These are phyloP conservation scores for Gryganskiella cystojenkinii DNA, from an alignment of 192 early-diverging fungal species.

Conservation along the genomic window DNA sequence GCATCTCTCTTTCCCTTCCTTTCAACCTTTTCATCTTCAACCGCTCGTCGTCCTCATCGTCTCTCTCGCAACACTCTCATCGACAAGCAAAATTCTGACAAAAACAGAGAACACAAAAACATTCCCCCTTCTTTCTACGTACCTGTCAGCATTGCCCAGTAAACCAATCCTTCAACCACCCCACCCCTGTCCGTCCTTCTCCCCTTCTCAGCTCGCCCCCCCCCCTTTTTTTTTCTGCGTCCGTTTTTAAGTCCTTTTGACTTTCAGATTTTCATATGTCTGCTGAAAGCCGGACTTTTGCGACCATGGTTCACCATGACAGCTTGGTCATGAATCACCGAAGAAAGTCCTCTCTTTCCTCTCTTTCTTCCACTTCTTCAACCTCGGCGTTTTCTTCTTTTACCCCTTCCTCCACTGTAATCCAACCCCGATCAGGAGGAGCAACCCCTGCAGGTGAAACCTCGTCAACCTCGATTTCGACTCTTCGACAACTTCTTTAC, in stretches of 20 bases:
- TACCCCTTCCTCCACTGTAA: background rate
- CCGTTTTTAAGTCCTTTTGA: background rate
- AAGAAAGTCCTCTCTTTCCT: background rate
- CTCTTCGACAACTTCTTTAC: slow-evolving; percentile 16
- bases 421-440: slow-evolving; percentile 12
- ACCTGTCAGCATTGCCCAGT: background rate
- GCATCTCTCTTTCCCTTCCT: no score
- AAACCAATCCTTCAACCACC: slow-evolving; percentile 4
- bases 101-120: background rate
- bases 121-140: background rate
- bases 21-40: no score
- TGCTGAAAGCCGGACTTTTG: slow-evolving; percentile 45
- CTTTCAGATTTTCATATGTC: slow-evolving; percentile 43
- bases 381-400: background rate
- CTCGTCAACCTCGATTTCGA: slow-evolving; percentile 11
- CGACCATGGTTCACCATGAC: slow-evolving; percentile 37
- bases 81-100: no score
- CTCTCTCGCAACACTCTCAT: no score
- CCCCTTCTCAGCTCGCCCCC: no score
- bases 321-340: background rate
- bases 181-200: no score
- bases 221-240: no score
- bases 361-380: slow-evolving; percentile 1
- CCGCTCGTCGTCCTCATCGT: no score
- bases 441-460: background rate